Conservation (phyloP, 768 basidiomycete genomes). For the Amanita fuliginea region DNA sequence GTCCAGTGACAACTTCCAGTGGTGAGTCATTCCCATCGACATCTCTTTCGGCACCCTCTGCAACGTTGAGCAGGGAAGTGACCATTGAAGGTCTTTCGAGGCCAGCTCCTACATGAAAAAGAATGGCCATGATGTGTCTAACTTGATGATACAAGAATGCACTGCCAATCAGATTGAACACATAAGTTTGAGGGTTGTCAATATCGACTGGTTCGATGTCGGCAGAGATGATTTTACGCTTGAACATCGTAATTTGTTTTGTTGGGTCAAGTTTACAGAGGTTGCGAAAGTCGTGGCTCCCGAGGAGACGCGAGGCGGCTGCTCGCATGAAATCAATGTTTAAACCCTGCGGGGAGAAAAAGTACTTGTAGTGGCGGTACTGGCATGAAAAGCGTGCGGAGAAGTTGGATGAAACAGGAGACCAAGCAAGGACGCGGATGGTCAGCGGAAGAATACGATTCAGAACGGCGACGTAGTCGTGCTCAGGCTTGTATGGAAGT, state of each 20-base stretch:
- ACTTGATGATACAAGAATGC: slow-evolving; percentile 97
- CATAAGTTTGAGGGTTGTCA: slow-evolving; percentile 33
- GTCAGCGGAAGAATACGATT: slow-evolving; percentile 85
- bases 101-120: slow-evolving; percentile 82
- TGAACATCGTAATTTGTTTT: slow-evolving; percentile 83
- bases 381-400: slow-evolving; percentile 84
- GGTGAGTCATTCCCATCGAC: slow-evolving; percentile 13
- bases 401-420: slow-evolving; percentile 71
- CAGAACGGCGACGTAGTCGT: slow-evolving; percentile 69
- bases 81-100: slow-evolving; percentile 68
- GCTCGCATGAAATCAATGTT: slow-evolving; percentile 67
- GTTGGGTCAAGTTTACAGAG: slow-evolving; percentile 87
- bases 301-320: slow-evolving; percentile 62
- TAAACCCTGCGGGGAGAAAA: slow-evolving; percentile 65
- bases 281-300: slow-evolving; percentile 93
- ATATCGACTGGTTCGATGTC: slow-evolving; percentile 40
- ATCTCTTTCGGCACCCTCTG: slow-evolving; percentile 26
- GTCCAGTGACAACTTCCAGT: slow-evolving; percentile 45
- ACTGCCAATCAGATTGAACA: slow-evolving; percentile 76
- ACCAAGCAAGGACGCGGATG: slow-evolving; percentile 90
- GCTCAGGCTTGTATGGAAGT: slow-evolving; percentile 27
- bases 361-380: slow-evolving; percentile 95
- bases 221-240: slow-evolving; percentile 55
- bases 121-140: slow-evolving; percentile 83
- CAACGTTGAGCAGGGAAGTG: slow-evolving; percentile 62